Conservation (phyloP, 352 stramenopile species). For the Phytophthora brassicae region DNA sequence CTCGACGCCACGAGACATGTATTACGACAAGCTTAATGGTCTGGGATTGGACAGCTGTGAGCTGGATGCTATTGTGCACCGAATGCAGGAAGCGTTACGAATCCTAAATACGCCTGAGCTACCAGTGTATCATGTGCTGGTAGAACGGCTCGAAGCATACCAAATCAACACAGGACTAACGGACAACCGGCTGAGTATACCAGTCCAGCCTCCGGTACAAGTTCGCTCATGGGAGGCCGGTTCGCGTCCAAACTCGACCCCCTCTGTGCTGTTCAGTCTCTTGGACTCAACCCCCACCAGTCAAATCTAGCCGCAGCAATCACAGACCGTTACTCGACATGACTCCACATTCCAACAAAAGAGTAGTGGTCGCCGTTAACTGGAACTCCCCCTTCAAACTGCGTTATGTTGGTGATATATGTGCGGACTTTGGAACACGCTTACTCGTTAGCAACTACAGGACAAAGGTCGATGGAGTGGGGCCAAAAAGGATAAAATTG, state of each 20-base stretch:
- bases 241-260: not conserved
- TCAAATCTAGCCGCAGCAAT: not conserved
- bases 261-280: no score
- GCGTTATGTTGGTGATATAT: not conserved
- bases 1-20: not conserved
- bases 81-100: not conserved
- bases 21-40: conserved; percentile 1
- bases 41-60: not conserved
- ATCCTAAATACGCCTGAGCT: conserved; percentile 8
- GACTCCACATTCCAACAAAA: not conserved
- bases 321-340: not conserved
- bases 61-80: not conserved
- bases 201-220: no score
- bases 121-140: conserved; percentile 1
- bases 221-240: not conserved
- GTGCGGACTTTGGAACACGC: not conserved
- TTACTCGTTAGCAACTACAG: no score
- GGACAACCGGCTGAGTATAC: not conserved
- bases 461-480: not conserved
- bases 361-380: not conserved
- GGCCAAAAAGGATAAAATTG: not conserved
- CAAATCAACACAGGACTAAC: not conserved
- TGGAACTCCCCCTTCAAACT: not conserved
- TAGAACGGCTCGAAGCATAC: not conserved
- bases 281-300: not conserved